These are phyloP conservation scores for Metrosideros polymorpha DNA, from an alignment of 441 rosid genomes.

Conservation along the genomic window DNA sequence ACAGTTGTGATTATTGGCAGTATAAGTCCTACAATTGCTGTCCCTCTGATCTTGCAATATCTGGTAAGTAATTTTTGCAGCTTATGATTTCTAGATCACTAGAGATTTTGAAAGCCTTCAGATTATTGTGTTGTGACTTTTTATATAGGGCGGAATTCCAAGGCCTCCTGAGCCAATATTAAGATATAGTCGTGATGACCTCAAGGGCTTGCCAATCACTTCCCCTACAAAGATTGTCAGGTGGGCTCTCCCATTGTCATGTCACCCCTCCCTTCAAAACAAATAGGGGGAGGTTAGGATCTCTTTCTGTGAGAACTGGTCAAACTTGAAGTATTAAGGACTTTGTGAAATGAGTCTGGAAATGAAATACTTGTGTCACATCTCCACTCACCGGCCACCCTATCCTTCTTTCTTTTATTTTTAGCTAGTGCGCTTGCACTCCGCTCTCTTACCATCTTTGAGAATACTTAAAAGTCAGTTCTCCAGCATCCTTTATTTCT, in stretches of 20 bases:
- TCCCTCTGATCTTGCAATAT: conserved; percentile 79
- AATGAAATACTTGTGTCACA: not conserved
- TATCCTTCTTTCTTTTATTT: not conserved
- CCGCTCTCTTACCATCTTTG: not conserved
- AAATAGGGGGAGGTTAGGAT: not conserved
- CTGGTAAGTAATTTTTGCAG: conserved; percentile 48
- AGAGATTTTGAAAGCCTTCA: not conserved
- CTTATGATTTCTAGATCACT: not conserved
- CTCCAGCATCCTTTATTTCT: not conserved
- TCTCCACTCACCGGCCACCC: not conserved
- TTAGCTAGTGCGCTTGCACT: not conserved
- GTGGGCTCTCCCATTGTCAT: conserved; percentile 18
- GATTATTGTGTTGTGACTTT: conserved; percentile 6
- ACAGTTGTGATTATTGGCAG: conserved; percentile 87
- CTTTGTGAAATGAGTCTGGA: not conserved
- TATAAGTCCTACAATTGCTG: conserved; percentile 61
- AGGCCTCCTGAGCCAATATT: conserved; percentile 70
- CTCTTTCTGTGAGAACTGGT: not conserved
- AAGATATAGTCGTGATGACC: conserved; percentile 67
- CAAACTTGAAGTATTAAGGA: not conserved
- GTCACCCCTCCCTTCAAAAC: not conserved
- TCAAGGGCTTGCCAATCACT: conserved; percentile 80
- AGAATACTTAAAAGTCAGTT: not conserved
- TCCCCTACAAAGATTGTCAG: conserved; percentile 62
- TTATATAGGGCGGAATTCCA: conserved; percentile 77